Base-by-base conservation (phyloP, 768 basidiomycete genomes). In the Paxillus rubicundulus region DNA sequence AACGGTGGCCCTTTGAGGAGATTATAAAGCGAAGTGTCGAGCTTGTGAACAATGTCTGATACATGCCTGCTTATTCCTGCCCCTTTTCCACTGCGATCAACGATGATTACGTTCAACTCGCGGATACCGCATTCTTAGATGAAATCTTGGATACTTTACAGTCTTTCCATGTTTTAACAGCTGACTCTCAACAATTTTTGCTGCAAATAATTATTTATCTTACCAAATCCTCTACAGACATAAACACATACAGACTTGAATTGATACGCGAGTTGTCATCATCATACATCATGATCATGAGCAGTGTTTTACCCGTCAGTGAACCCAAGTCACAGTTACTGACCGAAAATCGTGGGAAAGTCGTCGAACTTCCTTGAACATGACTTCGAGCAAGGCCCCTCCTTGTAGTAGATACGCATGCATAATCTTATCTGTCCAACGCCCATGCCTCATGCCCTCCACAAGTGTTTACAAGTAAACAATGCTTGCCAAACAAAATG, bases 1-100 rank as follows among this genome's bases (percentile, higher is more conserved):
- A 89, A 67, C 75, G 91, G 63, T 96, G 93, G 93, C 68, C 78
- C 24, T 62, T 95, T 21, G 86, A 96, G 55, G 80, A 86, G 65
- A 81, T 96, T 47, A 77, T 82, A 49, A 75, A 71, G 51, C 75
- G 79, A 52, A 90, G 92, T 8, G 84, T 82, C 27, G 92, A 96
- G 64, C 71, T 97, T 52, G 92, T 86, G 48, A 70, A 77, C 46
- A 38, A 57, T 42, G 43, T 69, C 47, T 69, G 50, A 67, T 40
- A 16, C 18, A 38, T 16, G 16, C 9, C 17, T 17, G 44, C 32
- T 24, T 24, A 6, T 6, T 24, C 6, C 24, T 24, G 24, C 4
- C 24, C 24, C 24, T 24, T 30, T 17, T 16, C 33, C 18, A 24
- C 21, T 24, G 36, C 16, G 10, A 36, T 20, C 16, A 44, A 41